Conservation (phyloP, 1,284 basidiomycete species). For the Phylloboletellus chloephorus region DNA sequence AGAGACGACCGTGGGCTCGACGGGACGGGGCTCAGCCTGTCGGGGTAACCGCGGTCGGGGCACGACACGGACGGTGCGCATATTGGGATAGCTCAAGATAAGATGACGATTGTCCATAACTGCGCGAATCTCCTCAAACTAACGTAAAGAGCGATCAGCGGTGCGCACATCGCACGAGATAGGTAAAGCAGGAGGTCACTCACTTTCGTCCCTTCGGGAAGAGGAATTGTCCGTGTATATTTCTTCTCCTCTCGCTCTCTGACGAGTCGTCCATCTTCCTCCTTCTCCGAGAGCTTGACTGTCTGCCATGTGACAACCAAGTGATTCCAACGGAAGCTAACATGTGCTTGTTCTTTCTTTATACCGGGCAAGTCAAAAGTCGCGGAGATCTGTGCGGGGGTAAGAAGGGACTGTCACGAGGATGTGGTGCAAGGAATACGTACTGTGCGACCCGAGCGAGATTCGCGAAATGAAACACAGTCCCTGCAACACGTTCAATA, state of each 20-base stretch:
- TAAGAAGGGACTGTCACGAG: constrained; percentile 20
- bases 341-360: constrained; percentile 64
- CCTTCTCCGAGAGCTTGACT: constrained; percentile 51
- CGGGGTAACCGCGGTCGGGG: constrained; percentile 23
- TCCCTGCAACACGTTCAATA: constrained; percentile 16
- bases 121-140: constrained; percentile 67
- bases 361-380: constrained; percentile 62
- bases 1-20: constrained; percentile 32
- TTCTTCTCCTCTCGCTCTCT: constrained; percentile 56
- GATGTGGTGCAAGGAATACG: constrained; percentile 16
- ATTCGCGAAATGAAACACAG: constrained; percentile 62
- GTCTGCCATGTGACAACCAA: constrained; percentile 66
- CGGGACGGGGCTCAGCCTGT: constrained; percentile 27
- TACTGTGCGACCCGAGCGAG: constrained; percentile 57
- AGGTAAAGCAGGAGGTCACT: constrained; percentile 1
- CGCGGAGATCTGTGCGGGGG: constrained; percentile 34
- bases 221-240: constrained; percentile 42
- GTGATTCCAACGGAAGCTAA: constrained; percentile 58
- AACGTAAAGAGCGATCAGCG: constrained; percentile 8
- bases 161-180: background rate
- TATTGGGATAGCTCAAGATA: constrained; percentile 61
- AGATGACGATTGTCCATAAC: constrained; percentile 54
- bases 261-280: constrained; percentile 53
- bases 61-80: constrained; percentile 50
- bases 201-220: constrained; percentile 47